Evolutionary conservation across 208 protist species (phyloP).

Genomic region (Crithidia mellificae): DNA sequence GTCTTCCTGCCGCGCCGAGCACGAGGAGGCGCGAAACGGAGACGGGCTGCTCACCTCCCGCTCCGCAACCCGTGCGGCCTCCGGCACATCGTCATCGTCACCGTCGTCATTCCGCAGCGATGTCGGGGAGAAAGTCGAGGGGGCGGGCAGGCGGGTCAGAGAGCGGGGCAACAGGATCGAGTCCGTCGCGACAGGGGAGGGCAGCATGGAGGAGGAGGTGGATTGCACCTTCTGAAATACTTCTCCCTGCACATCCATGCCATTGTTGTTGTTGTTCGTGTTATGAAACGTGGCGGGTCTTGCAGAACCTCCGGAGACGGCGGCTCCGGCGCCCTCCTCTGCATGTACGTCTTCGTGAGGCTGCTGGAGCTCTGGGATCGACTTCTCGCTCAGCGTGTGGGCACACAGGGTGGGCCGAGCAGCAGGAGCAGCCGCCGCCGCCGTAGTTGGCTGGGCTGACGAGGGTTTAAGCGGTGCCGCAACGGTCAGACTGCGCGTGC

Average conservation of each 20-base stretch:
- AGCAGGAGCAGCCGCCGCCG: too few relatives aligned
- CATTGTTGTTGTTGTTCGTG: neutral
- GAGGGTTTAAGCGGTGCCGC: neutral
- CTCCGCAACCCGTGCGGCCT: neutral
- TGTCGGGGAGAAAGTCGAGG: neutral
- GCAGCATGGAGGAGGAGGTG: neutral
- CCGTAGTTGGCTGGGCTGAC: neutral
- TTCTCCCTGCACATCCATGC: neutral
- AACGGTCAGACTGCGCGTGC: neutral
- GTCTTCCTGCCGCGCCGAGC: neutral
- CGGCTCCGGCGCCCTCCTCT: neutral
- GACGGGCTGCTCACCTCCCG: neutral
- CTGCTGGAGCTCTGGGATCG: neutral
- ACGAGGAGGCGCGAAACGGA: neutral
- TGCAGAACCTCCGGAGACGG: neutral
- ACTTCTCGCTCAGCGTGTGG: neutral
- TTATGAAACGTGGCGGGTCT: neutral
- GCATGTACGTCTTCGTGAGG: neutral
- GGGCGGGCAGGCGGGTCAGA: neutral
- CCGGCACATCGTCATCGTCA: neutral
- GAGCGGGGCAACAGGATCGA: neutral
- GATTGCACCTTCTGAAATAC: neutral
- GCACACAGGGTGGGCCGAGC: neutral
- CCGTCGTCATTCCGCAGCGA: neutral
- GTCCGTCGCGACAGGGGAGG: neutral